Base-by-base conservation (phyloP, 306 rosid species). In the Echinosophora koreensis region DNA sequence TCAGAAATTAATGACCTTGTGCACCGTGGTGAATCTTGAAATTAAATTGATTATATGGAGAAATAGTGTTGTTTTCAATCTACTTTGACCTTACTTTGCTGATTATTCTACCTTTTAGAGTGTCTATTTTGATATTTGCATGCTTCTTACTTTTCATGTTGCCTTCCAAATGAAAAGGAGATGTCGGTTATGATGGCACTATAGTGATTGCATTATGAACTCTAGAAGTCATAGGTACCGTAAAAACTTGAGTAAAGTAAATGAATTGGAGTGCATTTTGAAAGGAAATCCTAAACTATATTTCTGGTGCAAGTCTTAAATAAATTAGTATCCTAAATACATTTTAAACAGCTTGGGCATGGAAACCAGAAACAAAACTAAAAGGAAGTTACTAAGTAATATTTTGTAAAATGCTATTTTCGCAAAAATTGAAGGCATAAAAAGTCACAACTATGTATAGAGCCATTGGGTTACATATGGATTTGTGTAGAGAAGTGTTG, bases 141-240 rank as follows among this genome's bases (percentile, higher is more conserved):
- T n/a, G 66, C 58, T 54, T 77, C 46, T 44, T 32, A 66, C 8
- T 77, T 55, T 41, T 8, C 37, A 65, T 77, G 58, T 10, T 28
- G 58, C 49, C 28, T 66, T 66, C 22, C 74, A 35, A 7, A 69
- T 50, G 32, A 4, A 28, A 42, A 66, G 55, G 55, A 22, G 12
- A 22, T 0, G 4, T 34, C 15, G 12, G 12, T 7, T 60, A 2
- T 13, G 64, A 59, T 27, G 64, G 6, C 11, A 11, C 38, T 28
- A 39, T 16, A 16, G 37, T 15, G 22, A 17, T 41, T 65, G 52
- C 15, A 41, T 65, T 65, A 8, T 65, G 9, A 39, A 65, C 8
- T 4, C 15, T 3, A 16, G 8, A 62, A 15, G 16, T 46, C 39
- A 13, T 22, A 22, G 72, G 72, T 66, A 22, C 69, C 7, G 49